phyloP scores from a whole-genome alignment of 176 grass and related monocot genomes.

The Alopecurus myosuroides region DNA sequence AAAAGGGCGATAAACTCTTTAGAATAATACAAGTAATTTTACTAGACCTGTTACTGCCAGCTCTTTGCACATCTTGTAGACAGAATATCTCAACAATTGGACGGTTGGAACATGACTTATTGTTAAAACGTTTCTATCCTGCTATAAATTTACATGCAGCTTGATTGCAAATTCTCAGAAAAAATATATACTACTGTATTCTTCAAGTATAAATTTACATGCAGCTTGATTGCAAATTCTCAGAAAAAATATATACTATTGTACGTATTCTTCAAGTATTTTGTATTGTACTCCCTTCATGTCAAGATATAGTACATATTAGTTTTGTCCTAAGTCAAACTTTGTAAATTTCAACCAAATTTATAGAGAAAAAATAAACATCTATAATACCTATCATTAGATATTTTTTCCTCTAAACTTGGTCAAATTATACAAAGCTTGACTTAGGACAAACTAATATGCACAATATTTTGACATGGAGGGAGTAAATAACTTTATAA shows the following conservation, averaged over 20 bases:
- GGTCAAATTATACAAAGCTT: no score
- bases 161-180: not conserved
- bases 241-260: not conserved
- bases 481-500: not conserved
- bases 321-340: no score
- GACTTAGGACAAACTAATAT: not conserved
- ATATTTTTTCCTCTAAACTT: no score
- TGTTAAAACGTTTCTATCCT: not conserved
- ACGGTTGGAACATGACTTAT: no score
- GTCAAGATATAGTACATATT: no score
- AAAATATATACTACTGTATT: not conserved
- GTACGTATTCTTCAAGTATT: no score
- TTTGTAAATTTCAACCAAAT: no score
- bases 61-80: not conserved
- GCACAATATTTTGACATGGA: not conserved
- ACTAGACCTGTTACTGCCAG: not conserved
- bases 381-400: no score
- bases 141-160: not conserved
- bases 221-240: not conserved
- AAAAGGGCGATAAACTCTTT: not conserved
- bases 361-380: no score
- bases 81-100: not conserved
- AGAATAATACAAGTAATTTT: not conserved
- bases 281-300: no score
- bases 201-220: not conserved